Evolutionary conservation across 208 protist species (phyloP), one percentile per base, ranked within the genome.

Genomic region (Trypanosoma vivax): DNA sequence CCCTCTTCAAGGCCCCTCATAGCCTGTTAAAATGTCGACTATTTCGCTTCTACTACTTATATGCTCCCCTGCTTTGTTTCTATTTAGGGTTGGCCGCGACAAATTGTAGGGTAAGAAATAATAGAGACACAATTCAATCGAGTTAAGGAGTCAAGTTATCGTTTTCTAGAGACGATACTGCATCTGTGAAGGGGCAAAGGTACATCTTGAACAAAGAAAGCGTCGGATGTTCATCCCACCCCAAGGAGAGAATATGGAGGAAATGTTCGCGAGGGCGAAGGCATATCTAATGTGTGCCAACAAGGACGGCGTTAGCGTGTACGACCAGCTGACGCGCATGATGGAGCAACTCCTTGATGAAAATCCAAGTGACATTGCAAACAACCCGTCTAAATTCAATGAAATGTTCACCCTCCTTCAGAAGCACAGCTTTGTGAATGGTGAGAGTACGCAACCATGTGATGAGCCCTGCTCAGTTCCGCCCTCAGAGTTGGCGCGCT

Each of bases 321-420:
- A 96, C 67, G 90, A 96, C 40, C 90, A 96, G 54, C 79, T 96
- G 23, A 74, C 78, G 11, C 73, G 87, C 0, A 54, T 96, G 38
- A 89, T 96, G 76, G 76, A 89, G 60, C 19, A 78, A 19, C 54
- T 92, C 16, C 67, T 94, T 4, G 85, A 94, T 23, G 79, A 88
- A 39, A 82, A 94, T 38, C 69, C 79, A 5, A 63, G 83, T 18
- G 75, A 89, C 55, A 65, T 92, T 42, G 69, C 73, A 2, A 57
- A 76, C 31, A 70, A 95, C 60, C 79, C 81, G 6, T 65, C 70
- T 23, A 76, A 70, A 30, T 80, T 95, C 45, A 72, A 80, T 49
- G 83, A 90, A 9, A 64, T 93, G 21, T 70, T 88, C 41, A 74
- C 70, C 24, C 69, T 83, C 39, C 63, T 93, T 40, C 82, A 93